A percentile compares a stretch with the other conserved stretches of the same genome.
These are phyloP conservation scores for Nakaseomyces delphensis DNA, from an alignment of 1,139 yeast genomes.

Conservation along the genomic window DNA sequence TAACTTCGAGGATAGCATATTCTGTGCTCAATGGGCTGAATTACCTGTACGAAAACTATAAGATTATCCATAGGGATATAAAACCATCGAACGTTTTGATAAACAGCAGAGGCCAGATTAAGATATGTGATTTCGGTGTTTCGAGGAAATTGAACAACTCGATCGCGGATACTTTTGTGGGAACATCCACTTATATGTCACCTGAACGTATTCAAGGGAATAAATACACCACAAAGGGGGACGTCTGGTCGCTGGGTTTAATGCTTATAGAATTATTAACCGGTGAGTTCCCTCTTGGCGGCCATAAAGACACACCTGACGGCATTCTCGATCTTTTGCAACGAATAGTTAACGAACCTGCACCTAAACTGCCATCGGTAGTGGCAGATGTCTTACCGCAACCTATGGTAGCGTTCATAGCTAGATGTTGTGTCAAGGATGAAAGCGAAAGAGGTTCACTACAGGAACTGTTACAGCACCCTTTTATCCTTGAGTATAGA, in stretches of 20 bases:
- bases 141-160: conserved; percentile 85
- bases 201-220: conserved; percentile 97
- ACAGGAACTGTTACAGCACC: conserved; percentile 41
- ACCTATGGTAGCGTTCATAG: conserved; percentile 46
- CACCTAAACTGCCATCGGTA: conserved; percentile 56
- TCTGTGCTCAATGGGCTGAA: conserved; percentile 75
- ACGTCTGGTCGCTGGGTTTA: conserved; percentile 92
- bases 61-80: conserved; percentile 86
- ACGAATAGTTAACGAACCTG: conserved; percentile 85
- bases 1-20: conserved; percentile 62
- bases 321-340: conserved; percentile 87
- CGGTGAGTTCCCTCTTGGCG: conserved; percentile 60
- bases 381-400: conserved; percentile 32
- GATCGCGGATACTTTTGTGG: conserved; percentile 93
- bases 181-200: conserved; percentile 95
- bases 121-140: conserved; percentile 90
- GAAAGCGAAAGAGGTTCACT: conserved; percentile 57
- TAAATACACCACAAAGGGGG: conserved; percentile 84
- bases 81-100: conserved; percentile 83
- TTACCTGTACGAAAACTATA: conserved; percentile 70
- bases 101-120: conserved; percentile 71
- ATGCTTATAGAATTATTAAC: conserved; percentile 82
- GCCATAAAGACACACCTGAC: conserved; percentile 56
- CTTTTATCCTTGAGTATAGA: conserved; percentile 24
- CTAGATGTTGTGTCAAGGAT: conserved; percentile 56